phyloP scores from a whole-genome alignment of 345 rosid genomes.

The Populus alba region DNA sequence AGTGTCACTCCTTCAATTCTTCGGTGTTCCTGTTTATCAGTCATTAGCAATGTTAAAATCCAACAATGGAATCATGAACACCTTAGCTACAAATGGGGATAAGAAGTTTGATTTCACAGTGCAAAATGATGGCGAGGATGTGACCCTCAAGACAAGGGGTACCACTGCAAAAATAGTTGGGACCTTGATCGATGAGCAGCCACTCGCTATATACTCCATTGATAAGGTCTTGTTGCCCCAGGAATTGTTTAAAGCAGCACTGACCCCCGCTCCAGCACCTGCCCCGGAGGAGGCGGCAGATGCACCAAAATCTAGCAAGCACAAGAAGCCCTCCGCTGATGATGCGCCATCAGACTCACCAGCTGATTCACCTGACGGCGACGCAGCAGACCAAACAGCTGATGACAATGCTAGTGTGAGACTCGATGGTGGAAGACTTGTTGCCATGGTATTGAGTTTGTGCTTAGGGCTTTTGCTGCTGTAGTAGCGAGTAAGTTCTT shows the following conservation, averaged over 20 bases:
- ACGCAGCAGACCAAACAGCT: conserved; percentile 47
- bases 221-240: conserved; percentile 73
- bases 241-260: conserved; percentile 72
- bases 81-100: conserved; percentile 84
- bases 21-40: conserved; percentile 67
- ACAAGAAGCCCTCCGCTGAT: conserved; percentile 23
- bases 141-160: conserved; percentile 69
- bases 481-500: conserved; percentile 16
- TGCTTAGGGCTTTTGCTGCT: conserved; percentile 34
- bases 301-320: conserved; percentile 53
- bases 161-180: conserved; percentile 62
- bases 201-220: conserved; percentile 61
- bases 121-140: conserved; percentile 73
- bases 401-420: conserved; percentile 53
- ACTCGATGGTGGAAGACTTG: conserved; percentile 31
- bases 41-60: conserved; percentile 74
- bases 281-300: conserved; percentile 64
- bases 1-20: conserved; percentile 69
- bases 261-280: conserved; percentile 62
- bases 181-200: conserved; percentile 75
- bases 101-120: conserved; percentile 73
- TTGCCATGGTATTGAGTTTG: conserved; percentile 42
- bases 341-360: conserved; percentile 58
- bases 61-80: conserved; percentile 86
- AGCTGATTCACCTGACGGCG: conserved; percentile 53